Conservation (phyloP, 2,329 filamentous ascomycete genomes). For the Periconia sp. region DNA sequence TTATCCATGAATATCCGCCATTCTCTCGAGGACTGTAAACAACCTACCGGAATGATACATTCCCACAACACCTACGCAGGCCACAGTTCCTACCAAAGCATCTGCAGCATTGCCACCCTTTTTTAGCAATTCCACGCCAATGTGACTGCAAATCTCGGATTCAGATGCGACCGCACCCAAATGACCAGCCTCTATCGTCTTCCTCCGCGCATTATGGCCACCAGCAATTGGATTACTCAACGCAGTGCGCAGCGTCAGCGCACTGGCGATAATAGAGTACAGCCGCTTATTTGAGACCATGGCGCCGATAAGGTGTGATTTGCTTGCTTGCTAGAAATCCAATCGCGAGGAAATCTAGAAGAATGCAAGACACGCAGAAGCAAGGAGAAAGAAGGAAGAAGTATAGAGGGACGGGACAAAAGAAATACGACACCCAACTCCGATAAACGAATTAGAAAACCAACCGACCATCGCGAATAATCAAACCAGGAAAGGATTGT, state of each 20-base stretch:
- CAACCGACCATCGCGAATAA: too few relatives aligned
- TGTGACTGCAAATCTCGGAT: slow-evolving; percentile 47
- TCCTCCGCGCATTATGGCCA: slow-evolving; percentile 10
- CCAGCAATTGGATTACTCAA: slow-evolving; percentile 26
- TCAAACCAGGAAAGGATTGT: too few relatives aligned
- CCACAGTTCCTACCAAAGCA: slow-evolving; percentile 50
- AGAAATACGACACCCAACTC: too few relatives aligned
- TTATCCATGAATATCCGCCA: neutral
- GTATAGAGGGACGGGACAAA: too few relatives aligned
- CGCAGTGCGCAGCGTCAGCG: slow-evolving; percentile 10
- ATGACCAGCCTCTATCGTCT: slow-evolving; percentile 22
- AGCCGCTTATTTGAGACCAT: neutral
- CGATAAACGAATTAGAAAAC: too few relatives aligned
- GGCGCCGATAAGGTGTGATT: too few relatives aligned
- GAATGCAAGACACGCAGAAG: too few relatives aligned
- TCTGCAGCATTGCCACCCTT: slow-evolving; percentile 56
- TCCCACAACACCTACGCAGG: slow-evolving; percentile 52
- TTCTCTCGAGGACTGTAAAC: neutral
- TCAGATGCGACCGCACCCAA: slow-evolving; percentile 52
- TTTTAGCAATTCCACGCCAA: slow-evolving; percentile 50
- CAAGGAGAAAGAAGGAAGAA: too few relatives aligned
- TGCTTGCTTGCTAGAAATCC: too few relatives aligned
- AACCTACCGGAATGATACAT: slow-evolving; percentile 49
- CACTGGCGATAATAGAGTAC: neutral
- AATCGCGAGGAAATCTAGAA: too few relatives aligned